Conservation (phyloP, 2,329 filamentous ascomycete species). For the Monosporascus cannonballus region DNA sequence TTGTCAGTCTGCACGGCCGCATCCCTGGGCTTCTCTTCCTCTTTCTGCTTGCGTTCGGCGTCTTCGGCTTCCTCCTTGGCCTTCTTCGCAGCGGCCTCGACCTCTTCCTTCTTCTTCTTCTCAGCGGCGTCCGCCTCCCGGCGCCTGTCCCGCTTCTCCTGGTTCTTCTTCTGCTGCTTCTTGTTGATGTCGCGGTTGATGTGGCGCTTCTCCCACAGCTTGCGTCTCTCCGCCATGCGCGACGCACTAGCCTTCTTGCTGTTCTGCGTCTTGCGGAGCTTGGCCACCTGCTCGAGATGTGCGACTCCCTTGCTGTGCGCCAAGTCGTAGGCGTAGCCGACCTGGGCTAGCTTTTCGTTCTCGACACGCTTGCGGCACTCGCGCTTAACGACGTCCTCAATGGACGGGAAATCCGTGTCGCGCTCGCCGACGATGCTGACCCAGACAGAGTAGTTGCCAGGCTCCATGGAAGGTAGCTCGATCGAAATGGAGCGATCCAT, state of each 20-base stretch:
- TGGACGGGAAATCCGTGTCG: conserved; percentile 33
- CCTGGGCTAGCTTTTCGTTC: conserved; percentile 53
- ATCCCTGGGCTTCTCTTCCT: conserved; percentile 22
- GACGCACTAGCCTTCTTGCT: conserved; percentile 43
- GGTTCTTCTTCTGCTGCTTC: conserved; percentile 34
- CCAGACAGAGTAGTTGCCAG: conserved; percentile 52
- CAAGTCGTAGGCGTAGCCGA: conserved; percentile 53
- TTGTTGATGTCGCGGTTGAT: conserved; percentile 29
- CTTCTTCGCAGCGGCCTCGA: conserved; percentile 18
- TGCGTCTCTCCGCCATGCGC: conserved; percentile 38
- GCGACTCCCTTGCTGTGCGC: conserved; percentile 52
- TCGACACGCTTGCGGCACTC: conserved; percentile 41
- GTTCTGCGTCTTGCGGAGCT: conserved; percentile 43
- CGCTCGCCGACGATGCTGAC: conserved; percentile 49
- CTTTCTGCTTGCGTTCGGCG: conserved; percentile 11
- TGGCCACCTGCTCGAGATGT: conserved; percentile 43
- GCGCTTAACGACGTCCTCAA: conserved; percentile 51
- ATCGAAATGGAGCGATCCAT: conserved; percentile 54
- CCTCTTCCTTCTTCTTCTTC: conserved; percentile 33
- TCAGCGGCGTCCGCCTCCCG: conserved; percentile 30
- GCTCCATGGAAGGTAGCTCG: conserved; percentile 48
- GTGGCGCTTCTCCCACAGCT: conserved; percentile 44
- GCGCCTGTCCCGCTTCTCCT: conserved; percentile 28
- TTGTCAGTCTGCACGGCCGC: conserved; percentile 25
- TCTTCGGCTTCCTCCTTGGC: conserved; percentile 27